Conservation (phyloP, 768 basidiomycete species). For the Suillus paluster region DNA sequence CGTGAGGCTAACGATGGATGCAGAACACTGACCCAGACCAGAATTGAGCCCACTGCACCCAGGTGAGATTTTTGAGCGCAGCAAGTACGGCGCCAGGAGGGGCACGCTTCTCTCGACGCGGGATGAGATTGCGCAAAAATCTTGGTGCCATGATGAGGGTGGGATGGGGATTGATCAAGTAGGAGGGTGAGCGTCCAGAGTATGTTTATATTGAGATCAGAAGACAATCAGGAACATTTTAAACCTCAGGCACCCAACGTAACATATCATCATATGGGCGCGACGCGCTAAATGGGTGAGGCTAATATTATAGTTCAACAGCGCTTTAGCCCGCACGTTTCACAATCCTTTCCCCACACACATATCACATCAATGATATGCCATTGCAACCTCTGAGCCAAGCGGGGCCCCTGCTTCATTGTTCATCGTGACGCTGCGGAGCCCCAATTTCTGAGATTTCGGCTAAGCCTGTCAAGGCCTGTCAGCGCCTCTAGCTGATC, state of each 20-base stretch:
- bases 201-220: not conserved
- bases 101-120: conserved; percentile 46
- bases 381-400: too few relatives aligned
- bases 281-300: too few relatives aligned
- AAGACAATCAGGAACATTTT: not conserved
- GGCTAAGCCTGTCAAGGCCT: not conserved
- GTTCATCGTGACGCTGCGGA: not conserved
- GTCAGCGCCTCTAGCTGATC: not conserved
- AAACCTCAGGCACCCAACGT: not conserved
- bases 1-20: not conserved
- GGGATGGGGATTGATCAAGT: not conserved
- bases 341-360: too few relatives aligned
- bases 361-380: too few relatives aligned
- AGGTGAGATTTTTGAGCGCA: conserved; percentile 49
- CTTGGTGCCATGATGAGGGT: conserved; percentile 47
- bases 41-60: conserved; percentile 62
- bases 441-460: not conserved
- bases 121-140: conserved; percentile 55
- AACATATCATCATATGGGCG: not conserved
- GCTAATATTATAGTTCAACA: too few relatives aligned
- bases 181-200: not conserved
- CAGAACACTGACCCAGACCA: conserved; percentile 51
- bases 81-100: conserved; percentile 45
- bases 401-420: not conserved
- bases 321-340: too few relatives aligned